Evolutionary conservation across 2,329 filamentous ascomycete species (phyloP).

Genomic region (Colletotrichum sublineola): DNA sequence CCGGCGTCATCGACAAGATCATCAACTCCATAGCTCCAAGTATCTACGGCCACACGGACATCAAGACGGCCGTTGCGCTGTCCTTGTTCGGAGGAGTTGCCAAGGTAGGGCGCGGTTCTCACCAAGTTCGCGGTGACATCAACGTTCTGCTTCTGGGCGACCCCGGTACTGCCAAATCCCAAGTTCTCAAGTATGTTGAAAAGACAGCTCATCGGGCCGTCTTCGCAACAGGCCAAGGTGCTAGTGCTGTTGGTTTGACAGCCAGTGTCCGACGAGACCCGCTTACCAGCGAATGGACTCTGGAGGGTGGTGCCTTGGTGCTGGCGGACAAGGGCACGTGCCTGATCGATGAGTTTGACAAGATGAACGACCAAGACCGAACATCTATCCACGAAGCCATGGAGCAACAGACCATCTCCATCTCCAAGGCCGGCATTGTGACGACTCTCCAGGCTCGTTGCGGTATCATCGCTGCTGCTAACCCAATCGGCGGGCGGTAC

Average conservation of each 20-base stretch:
- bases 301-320: slow-evolving; percentile 95
- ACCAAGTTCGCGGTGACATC: slow-evolving; percentile 95
- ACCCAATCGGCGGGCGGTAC: slow-evolving; percentile 95
- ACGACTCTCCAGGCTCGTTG: slow-evolving; percentile 96
- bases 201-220: slow-evolving; percentile 97
- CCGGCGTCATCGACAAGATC: slow-evolving; percentile 92
- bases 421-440: slow-evolving; percentile 98
- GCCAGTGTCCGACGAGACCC: slow-evolving; percentile 96
- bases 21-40: slow-evolving; percentile 94
- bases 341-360: slow-evolving; percentile 98
- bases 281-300: slow-evolving; percentile 95
- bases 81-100: slow-evolving; percentile 95
- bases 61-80: slow-evolving; percentile 96
- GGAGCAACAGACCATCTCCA: slow-evolving; percentile 99
- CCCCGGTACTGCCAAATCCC: slow-evolving; percentile 97
- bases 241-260: slow-evolving; percentile 96
- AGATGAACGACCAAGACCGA: slow-evolving; percentile 99
- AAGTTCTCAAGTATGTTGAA: slow-evolving; percentile 97
- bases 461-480: slow-evolving; percentile 95
- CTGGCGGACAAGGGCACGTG: slow-evolving; percentile 95
- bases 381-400: slow-evolving; percentile 99
- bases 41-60: slow-evolving; percentile 96
- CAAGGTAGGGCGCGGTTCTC: slow-evolving; percentile 89
- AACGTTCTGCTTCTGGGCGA: slow-evolving; percentile 97
- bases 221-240: slow-evolving; percentile 97